Evolutionary conservation across 2,329 filamentous ascomycete species (phyloP).

Genomic region (Paecilomyces niveus): DNA sequence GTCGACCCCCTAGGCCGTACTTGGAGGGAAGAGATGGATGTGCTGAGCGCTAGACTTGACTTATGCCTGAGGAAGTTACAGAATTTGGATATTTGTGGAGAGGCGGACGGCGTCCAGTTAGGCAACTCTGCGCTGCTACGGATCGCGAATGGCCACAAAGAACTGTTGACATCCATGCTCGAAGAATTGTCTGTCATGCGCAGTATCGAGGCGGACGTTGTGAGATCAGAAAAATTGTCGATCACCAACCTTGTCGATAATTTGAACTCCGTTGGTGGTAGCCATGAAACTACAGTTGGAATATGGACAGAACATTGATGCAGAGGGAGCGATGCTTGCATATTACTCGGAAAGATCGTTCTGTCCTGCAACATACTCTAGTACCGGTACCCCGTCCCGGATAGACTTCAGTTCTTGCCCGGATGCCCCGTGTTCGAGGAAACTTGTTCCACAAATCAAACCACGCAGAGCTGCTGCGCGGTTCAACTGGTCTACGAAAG

Average conservation of each 20-base stretch:
- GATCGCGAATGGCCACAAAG: slow-evolving; percentile 19
- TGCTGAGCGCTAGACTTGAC: slow-evolving; percentile 26
- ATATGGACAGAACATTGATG: slow-evolving; percentile 17
- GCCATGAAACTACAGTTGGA: slow-evolving; percentile 11
- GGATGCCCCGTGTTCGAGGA: no score
- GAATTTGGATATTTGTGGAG: slow-evolving; percentile 27
- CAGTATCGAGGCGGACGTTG: slow-evolving; percentile 27
- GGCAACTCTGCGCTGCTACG: slow-evolving; percentile 25
- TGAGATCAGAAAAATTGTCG: slow-evolving; percentile 25
- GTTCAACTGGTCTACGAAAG: no score
- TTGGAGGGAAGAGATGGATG: slow-evolving; percentile 28
- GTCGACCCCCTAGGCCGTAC: slow-evolving; percentile 25
- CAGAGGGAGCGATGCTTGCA: not conserved
- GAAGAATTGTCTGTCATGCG: slow-evolving; percentile 30
- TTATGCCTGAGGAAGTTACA: slow-evolving; percentile 27
- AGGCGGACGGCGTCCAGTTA: slow-evolving; percentile 17
- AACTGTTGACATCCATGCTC: slow-evolving; percentile 26
- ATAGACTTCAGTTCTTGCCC: no score
- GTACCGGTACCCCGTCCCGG: no score
- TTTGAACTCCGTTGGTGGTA: slow-evolving; percentile 9
- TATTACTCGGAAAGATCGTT: no score
- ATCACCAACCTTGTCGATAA: slow-evolving; percentile 23
- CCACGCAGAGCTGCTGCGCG: no score
- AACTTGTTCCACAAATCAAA: no score
- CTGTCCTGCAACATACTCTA: no score